phyloP scores from a whole-genome alignment of 1,284 basidiomycete species.

The Phellopilus nigrolimitatus region DNA sequence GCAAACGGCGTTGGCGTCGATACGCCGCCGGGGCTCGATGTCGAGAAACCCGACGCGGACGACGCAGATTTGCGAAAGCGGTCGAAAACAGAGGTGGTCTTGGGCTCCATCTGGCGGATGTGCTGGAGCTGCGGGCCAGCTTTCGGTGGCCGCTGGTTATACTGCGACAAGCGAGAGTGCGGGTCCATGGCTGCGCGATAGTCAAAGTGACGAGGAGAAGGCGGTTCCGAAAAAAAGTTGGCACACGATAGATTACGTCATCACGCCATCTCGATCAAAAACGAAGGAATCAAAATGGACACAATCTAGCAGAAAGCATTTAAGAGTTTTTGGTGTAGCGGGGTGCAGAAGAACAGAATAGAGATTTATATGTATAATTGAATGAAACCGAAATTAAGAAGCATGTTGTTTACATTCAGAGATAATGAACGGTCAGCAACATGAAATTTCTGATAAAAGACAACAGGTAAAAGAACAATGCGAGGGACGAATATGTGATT shows the following conservation, averaged over 20 bases:
- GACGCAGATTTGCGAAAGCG: slow-evolving; percentile 28
- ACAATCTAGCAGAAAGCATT: too few species aligned
- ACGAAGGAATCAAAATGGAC: too few species aligned
- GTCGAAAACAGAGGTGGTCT: slow-evolving; percentile 36
- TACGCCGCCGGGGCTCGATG: not conserved
- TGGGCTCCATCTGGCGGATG: slow-evolving; percentile 44
- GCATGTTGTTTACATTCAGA: too few species aligned
- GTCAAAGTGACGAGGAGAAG: not conserved
- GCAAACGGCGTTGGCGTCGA: not conserved
- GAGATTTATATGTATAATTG: too few species aligned
- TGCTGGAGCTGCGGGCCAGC: slow-evolving; percentile 48
- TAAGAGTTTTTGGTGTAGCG: too few species aligned
- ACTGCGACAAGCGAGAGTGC: slow-evolving; percentile 67
- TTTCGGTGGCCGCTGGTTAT: slow-evolving; percentile 64
- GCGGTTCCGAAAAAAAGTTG: slow-evolving; percentile 2
- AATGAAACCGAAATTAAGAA: too few species aligned
- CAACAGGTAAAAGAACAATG: too few species aligned
- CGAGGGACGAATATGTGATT: too few species aligned
- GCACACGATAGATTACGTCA: not conserved
- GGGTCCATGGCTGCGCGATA: slow-evolving; percentile 67
- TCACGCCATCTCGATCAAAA: too few species aligned
- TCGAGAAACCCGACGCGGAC: not conserved
- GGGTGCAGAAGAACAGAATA: too few species aligned
- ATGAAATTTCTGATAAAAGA: too few species aligned
- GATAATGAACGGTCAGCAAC: too few species aligned